phyloP scores from a whole-genome alignment of 495 filamentous ascomycete species.

The Aspergillus affinis region DNA sequence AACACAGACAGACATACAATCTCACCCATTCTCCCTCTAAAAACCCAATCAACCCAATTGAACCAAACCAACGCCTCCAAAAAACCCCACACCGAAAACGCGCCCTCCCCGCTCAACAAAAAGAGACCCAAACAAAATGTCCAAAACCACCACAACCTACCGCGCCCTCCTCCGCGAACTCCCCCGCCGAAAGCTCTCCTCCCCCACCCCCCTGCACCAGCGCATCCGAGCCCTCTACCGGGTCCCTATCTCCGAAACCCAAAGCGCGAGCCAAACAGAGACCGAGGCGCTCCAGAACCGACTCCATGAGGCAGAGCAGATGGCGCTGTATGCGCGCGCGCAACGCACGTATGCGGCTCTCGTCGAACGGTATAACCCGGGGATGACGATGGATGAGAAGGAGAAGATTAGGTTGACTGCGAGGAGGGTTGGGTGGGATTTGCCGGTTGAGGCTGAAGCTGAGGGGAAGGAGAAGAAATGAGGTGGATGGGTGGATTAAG shows the following conservation, averaged over 20 bases:
- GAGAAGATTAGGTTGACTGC: conserved; percentile 82
- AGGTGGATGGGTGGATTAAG: too few relatives aligned
- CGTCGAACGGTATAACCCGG: conserved; percentile 90
- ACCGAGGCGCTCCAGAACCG: conserved; percentile 19
- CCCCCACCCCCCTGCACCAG: conserved; percentile 58
- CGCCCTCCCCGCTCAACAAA: too few relatives aligned
- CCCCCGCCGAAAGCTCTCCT: conserved; percentile 61
- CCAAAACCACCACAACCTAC: conserved; percentile 75
- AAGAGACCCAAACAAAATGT: conserved; percentile 1
- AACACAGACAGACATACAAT: too few relatives aligned
- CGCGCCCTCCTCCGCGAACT: conserved; percentile 89
- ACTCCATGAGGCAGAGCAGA: conserved; percentile 68
- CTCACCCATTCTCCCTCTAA: conserved; percentile 1
- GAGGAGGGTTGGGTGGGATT: conserved; percentile 81
- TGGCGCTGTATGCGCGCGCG: conserved; percentile 73
- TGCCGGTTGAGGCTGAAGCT: conserved; percentile 53
- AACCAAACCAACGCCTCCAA: background rate
- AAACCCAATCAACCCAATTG: background rate
- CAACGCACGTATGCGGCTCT: conserved; percentile 79
- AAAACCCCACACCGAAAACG: too few relatives aligned
- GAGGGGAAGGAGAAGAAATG: conserved; percentile 11
- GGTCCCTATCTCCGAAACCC: background rate
- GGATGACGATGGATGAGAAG: conserved; percentile 80
- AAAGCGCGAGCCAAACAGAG: background rate
- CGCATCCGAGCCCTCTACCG: conserved; percentile 54